These are phyloP conservation scores for Solanum tarapatanum DNA, from an alignment of 257 asterid genomes.

Conservation along the genomic window DNA sequence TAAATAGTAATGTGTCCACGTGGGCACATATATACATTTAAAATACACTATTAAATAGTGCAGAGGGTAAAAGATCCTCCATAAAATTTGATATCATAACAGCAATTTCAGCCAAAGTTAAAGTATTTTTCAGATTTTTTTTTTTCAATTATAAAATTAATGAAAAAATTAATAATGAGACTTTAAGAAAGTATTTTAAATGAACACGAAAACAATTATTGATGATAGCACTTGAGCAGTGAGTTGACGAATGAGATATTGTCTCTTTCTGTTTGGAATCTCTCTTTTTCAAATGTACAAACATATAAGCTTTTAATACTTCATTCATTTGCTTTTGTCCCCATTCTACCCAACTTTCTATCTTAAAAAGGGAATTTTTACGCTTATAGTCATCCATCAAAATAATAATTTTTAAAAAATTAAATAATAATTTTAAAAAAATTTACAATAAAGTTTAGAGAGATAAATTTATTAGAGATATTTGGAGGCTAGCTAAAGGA, in stretches of 20 bases:
- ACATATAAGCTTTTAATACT: not conserved
- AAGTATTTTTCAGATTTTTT: too few relatives aligned
- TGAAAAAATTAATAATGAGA: not conserved
- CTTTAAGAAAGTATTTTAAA: not conserved
- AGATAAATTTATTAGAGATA: not conserved
- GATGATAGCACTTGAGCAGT: not conserved
- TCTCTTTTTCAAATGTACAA: not conserved
- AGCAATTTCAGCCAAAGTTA: accelerated
- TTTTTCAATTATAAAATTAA: too few relatives aligned
- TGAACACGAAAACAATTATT: not conserved
- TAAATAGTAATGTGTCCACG: too few relatives aligned
- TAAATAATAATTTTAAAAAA: accelerated
- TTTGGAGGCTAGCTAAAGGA: not conserved
- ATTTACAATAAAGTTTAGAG: not conserved
- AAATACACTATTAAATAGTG: too few relatives aligned
- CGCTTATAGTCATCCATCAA: not conserved
- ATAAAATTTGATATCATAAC: too few relatives aligned
- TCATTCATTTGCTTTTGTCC: not conserved
- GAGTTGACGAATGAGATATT: conserved; percentile 2
- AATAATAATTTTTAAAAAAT: not conserved
- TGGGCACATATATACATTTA: too few relatives aligned
- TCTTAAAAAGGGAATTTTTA: not conserved
- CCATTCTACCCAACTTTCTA: not conserved
- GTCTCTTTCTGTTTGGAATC: conserved; percentile 23
- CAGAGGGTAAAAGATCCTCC: too few relatives aligned